Evolutionary conservation across 2,329 filamentous ascomycete species (phyloP), one percentile per base, ranked within the genome.

Genomic region (Monilinia vaccinii-corymbosi): DNA sequence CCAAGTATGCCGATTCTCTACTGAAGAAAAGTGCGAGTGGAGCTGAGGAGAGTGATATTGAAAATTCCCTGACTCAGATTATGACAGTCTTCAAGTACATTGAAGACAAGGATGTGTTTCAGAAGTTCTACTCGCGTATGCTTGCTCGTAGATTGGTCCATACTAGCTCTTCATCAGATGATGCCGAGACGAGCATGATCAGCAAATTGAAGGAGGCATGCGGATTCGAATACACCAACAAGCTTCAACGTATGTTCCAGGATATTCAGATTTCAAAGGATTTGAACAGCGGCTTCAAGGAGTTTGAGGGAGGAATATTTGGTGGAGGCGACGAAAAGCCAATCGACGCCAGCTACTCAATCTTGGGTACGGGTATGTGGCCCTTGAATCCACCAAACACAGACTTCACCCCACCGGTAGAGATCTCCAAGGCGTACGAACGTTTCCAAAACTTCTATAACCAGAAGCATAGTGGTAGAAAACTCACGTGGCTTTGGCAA

Each of bases 11-110:
- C 36, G 94, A 99, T 73, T 86, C 91, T 11, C 78, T 99, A 36
- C 79, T 99, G 56, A 93, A 94, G 75, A 97, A 96, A 79, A 93
- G 90, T 66, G 89, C 88, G 34, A 95, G 92, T 68, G 91, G 91
- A 68, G 90, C 91, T 16, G 94, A 97, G 71, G 94, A 99, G 71
- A 88, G 89, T 36, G 93, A 99, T 71, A 81, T 97, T 69, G 94
- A 99, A 76, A 87, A 88, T 66, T 88, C 91, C 36, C 78, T 97
- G 34, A 85, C 84, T 23, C 90, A 97, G 73, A 94, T 99, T 69
- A 99, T 99, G 94, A 97, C 93, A 1, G 91, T 99, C 59, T 99
- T 99, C 83, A 97, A 97, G 78, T 99, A 99, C 75, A 97, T 99
- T 65, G 94, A 99, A 73, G 95, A 99, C 76, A 99, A 99, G 80